Conservation (phyloP, 2,329 filamentous ascomycete species). For the Phyllosticta paracitricarpa region DNA sequence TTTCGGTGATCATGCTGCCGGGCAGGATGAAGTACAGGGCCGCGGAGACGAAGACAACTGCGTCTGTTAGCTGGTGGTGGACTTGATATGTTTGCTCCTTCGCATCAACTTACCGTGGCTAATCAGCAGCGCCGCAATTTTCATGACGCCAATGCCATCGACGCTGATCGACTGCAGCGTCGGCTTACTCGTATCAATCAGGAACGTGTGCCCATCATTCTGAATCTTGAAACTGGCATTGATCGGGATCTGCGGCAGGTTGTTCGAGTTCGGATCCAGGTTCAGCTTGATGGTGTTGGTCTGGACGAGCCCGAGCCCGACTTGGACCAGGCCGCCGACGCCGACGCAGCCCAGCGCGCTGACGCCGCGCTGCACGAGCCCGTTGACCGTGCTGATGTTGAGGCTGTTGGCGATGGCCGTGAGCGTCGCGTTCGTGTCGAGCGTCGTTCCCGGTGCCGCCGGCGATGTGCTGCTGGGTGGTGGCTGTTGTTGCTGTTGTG, state of each 20-base stretch:
- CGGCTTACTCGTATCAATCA: not conserved
- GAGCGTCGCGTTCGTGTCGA: not conserved
- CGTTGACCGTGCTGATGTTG: slow-evolving; percentile 1
- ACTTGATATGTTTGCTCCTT: not conserved
- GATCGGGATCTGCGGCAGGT: not conserved
- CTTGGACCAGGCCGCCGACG: slow-evolving; percentile 2
- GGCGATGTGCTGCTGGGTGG: not conserved
- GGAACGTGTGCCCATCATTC: not conserved
- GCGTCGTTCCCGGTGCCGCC: not conserved
- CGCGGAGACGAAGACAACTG: not conserved
- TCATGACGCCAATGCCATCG: not conserved
- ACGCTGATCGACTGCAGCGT: not conserved
- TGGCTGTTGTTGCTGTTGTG: not conserved
- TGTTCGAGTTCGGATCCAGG: not conserved
- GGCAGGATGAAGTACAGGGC: slow-evolving; percentile 4
- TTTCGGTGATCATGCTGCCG: not conserved
- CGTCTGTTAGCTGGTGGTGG: not conserved
- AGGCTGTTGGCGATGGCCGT: slow-evolving; percentile 1
- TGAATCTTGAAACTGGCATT: not conserved
- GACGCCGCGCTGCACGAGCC: not conserved
- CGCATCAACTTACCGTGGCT: not conserved
- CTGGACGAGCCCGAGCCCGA: not conserved
- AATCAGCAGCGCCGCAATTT: not conserved
- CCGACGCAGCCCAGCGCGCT: slow-evolving; percentile 2
- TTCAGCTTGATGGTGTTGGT: not conserved